Conservation (phyloP, 2,329 filamentous ascomycete genomes). For the Ustilaginoidea virens region DNA sequence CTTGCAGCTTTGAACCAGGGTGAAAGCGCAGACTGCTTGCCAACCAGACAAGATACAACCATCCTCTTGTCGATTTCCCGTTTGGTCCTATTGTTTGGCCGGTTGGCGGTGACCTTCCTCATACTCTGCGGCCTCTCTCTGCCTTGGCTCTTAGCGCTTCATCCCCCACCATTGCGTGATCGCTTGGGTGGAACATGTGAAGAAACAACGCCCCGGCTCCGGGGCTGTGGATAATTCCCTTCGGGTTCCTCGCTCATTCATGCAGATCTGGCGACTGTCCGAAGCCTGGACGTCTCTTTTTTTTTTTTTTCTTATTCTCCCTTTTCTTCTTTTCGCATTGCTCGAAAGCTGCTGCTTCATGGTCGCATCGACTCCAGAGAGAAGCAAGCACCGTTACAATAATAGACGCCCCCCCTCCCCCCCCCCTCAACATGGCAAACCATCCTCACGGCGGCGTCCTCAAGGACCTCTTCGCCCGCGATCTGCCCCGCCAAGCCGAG, state of each 20-base stretch:
- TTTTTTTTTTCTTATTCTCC: slow-evolving; percentile 1
- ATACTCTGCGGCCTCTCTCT: slow-evolving; percentile 1
- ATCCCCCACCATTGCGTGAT: slow-evolving; percentile 19
- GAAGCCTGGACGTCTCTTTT: slow-evolving; percentile 5
- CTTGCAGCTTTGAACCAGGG: too few relatives aligned
- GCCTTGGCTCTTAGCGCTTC: slow-evolving; percentile 7
- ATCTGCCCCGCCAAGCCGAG: slow-evolving; percentile 67
- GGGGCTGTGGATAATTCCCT: slow-evolving; percentile 1
- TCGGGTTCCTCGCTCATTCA: background rate
- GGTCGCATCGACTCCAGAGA: too few relatives aligned
- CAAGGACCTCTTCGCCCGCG: slow-evolving; percentile 93
- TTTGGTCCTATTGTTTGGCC: too few relatives aligned
- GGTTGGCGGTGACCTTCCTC: too few relatives aligned
- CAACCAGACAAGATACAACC: too few relatives aligned
- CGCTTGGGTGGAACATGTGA: slow-evolving; percentile 3
- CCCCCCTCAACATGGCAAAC: slow-evolving; percentile 41
- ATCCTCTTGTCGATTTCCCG: too few relatives aligned
- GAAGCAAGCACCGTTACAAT: too few relatives aligned
- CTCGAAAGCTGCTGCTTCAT: background rate
- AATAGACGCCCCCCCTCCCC: slow-evolving; percentile 4
- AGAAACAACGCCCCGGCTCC: slow-evolving; percentile 1
- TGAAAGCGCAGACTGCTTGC: too few relatives aligned
- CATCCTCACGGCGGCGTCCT: slow-evolving; percentile 80
- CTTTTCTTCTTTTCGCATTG: background rate
- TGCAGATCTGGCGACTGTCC: slow-evolving; percentile 1